A percentile compares a stretch with the other conserved stretches of the same genome.
phyloP scores from a whole-genome alignment of 768 basidiomycete species.

The Podaxis rugospora region DNA sequence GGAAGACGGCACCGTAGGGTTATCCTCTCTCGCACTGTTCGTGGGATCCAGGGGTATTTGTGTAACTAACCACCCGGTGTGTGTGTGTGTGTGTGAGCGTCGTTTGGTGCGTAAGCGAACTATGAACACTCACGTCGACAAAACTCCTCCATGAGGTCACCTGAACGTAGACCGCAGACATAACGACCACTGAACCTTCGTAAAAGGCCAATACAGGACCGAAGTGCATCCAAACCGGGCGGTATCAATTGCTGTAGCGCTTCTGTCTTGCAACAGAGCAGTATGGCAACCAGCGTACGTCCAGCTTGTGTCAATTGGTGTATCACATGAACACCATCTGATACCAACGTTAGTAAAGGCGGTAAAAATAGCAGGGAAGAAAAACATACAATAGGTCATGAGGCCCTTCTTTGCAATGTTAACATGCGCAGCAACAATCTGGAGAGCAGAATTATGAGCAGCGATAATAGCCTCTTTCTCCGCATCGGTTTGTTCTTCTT shows the following conservation, averaged over 20 bases:
- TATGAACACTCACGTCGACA: constrained; percentile 60
- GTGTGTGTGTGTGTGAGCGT: neutral
- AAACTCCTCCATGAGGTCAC: constrained; percentile 93
- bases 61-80: constrained; percentile 45
- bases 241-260: constrained; percentile 71
- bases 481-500: constrained; percentile 57
- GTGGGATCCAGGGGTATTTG: constrained; percentile 78
- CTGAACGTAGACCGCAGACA: constrained; percentile 85
- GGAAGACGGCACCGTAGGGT: constrained; percentile 32
- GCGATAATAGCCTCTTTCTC: constrained; percentile 78
- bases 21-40: constrained; percentile 39
- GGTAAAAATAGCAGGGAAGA: constrained; percentile 6
- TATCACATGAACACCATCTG: constrained; percentile 93
- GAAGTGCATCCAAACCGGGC: constrained; percentile 77
- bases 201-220: constrained; percentile 85
- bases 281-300: constrained; percentile 80
- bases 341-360: constrained; percentile 9
- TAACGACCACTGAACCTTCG: constrained; percentile 88
- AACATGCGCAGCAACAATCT: constrained; percentile 78
- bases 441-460: constrained; percentile 73
- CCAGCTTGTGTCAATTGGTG: constrained; percentile 95
- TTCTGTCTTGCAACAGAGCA: constrained; percentile 86
- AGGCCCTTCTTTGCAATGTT: constrained; percentile 83
- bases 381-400: constrained; percentile 88
- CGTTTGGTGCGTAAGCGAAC: neutral